Base-by-base conservation (phyloP, 1,139 yeast species). In the Meyerozyma carpophila region DNA sequence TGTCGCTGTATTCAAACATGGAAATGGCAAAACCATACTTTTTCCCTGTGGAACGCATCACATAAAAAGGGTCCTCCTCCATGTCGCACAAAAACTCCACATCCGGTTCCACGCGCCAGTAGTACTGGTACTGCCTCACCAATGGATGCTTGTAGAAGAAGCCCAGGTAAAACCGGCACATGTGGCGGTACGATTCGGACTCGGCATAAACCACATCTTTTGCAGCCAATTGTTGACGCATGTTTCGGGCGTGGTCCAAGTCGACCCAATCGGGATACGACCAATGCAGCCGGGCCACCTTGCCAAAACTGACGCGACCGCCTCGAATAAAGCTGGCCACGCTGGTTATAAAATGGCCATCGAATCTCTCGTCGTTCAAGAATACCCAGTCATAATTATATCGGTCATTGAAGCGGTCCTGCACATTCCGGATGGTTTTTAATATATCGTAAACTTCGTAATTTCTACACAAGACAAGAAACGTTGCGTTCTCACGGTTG, bases 91-190 rank as follows among this genome's bases (percentile, higher is more conserved):
- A 50, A 13, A 59, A 43, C 41, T 56, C 55, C 4, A 61, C 57
- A 1, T 65, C 70, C 5, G 71, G 70, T 49, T 66, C 69, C 5
- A 67, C 45, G 25, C 73, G 49, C 73, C 73, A 67, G 50, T 62
- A 66, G 50, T 62, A 66, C 38, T 55, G 63, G 50, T 65, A 67
- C 32, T 58, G 59, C 20, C 46, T 44, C 14, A 66, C 57, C 41
- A 65, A 48, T n/a, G 56, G 57, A 48, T 67, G 72, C 32, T 53
- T 51, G 50, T 62, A 59, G 50, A 67, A 66, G 43, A 63, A 67
- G 8, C 73, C 72, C 44, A 62, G 57, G 45, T 51, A 66, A 44
- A 47, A 68, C 28, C 73, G 54, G 48, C 73, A 68, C 73, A 68
- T 68, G 46, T 64, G 69, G 18, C 73, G 46, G 50, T 68, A 68